Base-by-base conservation (phyloP, 1,284 basidiomycete species). In the Leccinum laetum region DNA sequence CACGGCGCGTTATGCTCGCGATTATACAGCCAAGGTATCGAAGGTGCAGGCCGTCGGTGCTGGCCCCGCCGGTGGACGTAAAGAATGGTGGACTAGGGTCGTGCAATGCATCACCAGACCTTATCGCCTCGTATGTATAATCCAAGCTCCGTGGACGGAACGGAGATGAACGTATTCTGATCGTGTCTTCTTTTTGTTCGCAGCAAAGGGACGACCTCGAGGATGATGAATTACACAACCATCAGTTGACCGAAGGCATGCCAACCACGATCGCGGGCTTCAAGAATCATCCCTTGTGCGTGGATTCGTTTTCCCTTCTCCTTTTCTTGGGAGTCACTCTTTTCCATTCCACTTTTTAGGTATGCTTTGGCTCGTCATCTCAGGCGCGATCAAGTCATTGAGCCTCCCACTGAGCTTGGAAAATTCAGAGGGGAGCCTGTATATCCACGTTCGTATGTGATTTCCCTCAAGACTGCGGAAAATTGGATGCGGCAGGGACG, bases 401-500 rank as follows among this genome's bases (percentile, higher is more conserved):
- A 92, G 69, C 94, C 95, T n/a, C 85, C 88, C 41, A 86, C 88
- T 5, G 92, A 96, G 73, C 82, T 98, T 44, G 97, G 96, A 32
- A 91, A 92, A 69, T 99, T 99, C 80, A 88, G 93, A 69, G 97
- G 96, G 61, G 94, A 96, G 74, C 82, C 94, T 11, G 97, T 99
- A n/a, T 99, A 93, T 76, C 85, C 93, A 49, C 91, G 96, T 35
- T 86, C 87, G 2, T 86, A 92, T 61, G 94, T 99, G 6, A 82
- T 96, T 18, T 79, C 86, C 4, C 85, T 98, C 64, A 97, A 96
- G 76, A 93, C 94, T 2, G 87, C 93, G 18, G 96, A 99, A 75
- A 96, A 93, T 73, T 99, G 96, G 95, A 92, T 97, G 89, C 89
- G 96, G 11, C 87, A 87, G 57, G 95, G 98, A 0, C 84, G 95